These are phyloP conservation scores for Pichia manshurica DNA, from an alignment of 805 yeast species.

Conservation along the genomic window DNA sequence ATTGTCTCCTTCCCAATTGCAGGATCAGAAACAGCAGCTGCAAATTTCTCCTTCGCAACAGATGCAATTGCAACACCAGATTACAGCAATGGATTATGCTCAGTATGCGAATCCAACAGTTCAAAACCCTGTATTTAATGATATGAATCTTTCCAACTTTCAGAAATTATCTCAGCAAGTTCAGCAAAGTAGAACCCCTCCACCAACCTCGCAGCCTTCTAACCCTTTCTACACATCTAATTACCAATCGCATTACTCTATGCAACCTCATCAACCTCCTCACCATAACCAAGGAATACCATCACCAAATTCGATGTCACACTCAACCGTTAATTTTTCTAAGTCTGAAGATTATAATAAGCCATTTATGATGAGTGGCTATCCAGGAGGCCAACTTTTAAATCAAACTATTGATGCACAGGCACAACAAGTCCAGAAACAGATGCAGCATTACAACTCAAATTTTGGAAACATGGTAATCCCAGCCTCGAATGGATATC, in stretches of 20 bases:
- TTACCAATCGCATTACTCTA: background rate
- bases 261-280: background rate
- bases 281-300: background rate
- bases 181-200: slow-evolving; percentile 11
- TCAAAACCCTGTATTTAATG: slow-evolving; percentile 3
- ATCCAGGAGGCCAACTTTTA: no score
- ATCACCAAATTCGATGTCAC: background rate
- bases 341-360: background rate
- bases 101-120: slow-evolving; percentile 6
- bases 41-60: slow-evolving; percentile 3
- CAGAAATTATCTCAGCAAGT: slow-evolving; percentile 15
- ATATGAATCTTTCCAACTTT: slow-evolving; percentile 11
- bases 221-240: slow-evolving; percentile 4
- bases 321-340: no score
- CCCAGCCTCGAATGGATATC: background rate
- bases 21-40: background rate
- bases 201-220: slow-evolving; percentile 1
- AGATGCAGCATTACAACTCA: background rate
- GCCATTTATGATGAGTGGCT: background rate
- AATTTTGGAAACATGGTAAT: background rate
- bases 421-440: slow-evolving; percentile 8
- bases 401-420: slow-evolving; percentile 2
- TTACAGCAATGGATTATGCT: background rate
- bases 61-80: slow-evolving; percentile 17
- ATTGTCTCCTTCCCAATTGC: slow-evolving; percentile 1